These are phyloP conservation scores for Alternaria sp. DNA, from an alignment of 2,329 filamentous ascomycete species.

Conservation along the genomic window DNA sequence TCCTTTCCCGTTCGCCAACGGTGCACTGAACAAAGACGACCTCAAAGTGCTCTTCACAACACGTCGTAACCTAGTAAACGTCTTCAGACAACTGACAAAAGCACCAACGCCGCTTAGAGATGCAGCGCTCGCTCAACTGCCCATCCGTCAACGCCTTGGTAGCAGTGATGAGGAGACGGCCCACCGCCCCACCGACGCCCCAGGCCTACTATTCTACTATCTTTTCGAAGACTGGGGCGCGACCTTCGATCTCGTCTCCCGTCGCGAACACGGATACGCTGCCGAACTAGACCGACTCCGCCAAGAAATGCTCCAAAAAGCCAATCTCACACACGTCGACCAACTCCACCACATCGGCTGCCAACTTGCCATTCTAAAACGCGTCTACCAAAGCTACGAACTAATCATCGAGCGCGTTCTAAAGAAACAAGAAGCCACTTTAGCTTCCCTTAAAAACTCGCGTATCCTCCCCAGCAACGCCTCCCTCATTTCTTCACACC, in stretches of 20 bases:
- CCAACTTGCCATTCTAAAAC: constrained; percentile 67
- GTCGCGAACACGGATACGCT: constrained; percentile 58
- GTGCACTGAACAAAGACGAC: constrained; percentile 52
- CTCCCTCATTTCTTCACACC: constrained; percentile 41
- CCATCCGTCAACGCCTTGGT: constrained; percentile 57
- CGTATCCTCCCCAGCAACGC: constrained; percentile 49
- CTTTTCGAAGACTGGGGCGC: constrained; percentile 72
- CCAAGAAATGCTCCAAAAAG: constrained; percentile 63
- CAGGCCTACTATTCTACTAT: constrained; percentile 71
- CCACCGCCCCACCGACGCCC: constrained; percentile 61
- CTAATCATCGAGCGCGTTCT: constrained; percentile 68
- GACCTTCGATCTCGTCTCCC: constrained; percentile 64
- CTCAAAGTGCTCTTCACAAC: constrained; percentile 60
- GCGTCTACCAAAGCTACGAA: constrained; percentile 68
- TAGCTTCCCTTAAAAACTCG: constrained; percentile 57
- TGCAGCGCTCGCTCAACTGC: constrained; percentile 55
- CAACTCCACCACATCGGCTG: constrained; percentile 67
- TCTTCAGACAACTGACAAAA: constrained; percentile 68
- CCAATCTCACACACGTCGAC: constrained; percentile 58
- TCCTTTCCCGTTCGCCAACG: constrained; percentile 54
- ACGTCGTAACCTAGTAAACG: constrained; percentile 66
- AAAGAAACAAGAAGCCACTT: constrained; percentile 55
- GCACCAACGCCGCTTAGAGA: constrained; percentile 55
- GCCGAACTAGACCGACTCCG: constrained; percentile 61
- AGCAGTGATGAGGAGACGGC: constrained; percentile 57